A percentile compares a stretch with the other conserved stretches of the same genome.
phyloP scores from a whole-genome alignment of 1,284 basidiomycete genomes.

The Mycena sp. region DNA sequence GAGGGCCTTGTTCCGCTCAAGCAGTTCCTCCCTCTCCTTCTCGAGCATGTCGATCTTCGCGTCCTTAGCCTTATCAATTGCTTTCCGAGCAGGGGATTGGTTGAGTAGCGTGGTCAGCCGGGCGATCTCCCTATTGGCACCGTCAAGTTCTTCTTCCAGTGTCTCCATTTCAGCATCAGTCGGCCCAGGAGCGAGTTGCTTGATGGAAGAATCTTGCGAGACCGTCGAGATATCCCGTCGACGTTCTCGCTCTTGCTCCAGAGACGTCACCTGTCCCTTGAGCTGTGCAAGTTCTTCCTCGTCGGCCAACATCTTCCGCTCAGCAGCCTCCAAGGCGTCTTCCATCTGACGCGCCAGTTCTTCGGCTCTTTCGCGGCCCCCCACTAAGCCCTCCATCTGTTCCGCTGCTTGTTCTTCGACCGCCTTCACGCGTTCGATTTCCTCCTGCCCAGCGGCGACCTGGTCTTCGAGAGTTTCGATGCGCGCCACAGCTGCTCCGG shows the following conservation, averaged over 20 bases:
- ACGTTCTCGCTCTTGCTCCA: constrained; percentile 68
- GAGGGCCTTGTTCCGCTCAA: constrained; percentile 71
- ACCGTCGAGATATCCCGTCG: constrained; percentile 47
- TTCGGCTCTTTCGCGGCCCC: constrained; percentile 58
- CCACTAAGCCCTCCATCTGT: constrained; percentile 60
- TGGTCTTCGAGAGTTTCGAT: constrained; percentile 64
- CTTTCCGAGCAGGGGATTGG: constrained; percentile 79
- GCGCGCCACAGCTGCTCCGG: constrained; percentile 53
- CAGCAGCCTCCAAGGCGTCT: constrained; percentile 74
- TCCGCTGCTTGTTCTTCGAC: constrained; percentile 59
- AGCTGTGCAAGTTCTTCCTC: constrained; percentile 63
- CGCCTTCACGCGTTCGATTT: constrained; percentile 52
- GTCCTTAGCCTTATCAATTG: constrained; percentile 78
- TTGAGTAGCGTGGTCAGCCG: constrained; percentile 72
- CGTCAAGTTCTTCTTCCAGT: constrained; percentile 82
- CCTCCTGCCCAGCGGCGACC: constrained; percentile 55
- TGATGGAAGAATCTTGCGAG: constrained; percentile 45
- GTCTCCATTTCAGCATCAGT: constrained; percentile 64
- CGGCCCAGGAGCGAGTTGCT: constrained; percentile 42
- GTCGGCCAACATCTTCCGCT: constrained; percentile 70
- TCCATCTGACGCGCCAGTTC: constrained; percentile 73
- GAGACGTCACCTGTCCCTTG: constrained; percentile 57
- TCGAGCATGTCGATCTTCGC: constrained; percentile 78
- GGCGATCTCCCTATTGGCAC: constrained; percentile 84
- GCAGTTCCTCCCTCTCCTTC: constrained; percentile 76